Evolutionary conservation across 2,329 filamentous ascomycete species (phyloP).

Genomic region (Curvularia eragrostidis): DNA sequence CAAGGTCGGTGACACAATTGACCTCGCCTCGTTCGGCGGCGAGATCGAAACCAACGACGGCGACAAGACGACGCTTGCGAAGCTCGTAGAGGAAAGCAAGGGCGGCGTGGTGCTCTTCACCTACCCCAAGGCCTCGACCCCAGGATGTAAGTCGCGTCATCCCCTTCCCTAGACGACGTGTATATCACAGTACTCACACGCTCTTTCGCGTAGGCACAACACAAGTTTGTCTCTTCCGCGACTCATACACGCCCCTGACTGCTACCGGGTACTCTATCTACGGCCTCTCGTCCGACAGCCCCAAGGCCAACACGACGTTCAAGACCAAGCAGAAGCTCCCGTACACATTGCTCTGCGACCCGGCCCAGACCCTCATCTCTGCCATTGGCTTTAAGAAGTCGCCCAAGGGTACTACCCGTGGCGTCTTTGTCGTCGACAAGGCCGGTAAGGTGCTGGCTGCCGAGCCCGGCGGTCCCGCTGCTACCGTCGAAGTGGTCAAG

Average conservation of each 20-base stretch:
- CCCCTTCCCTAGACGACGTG: not conserved
- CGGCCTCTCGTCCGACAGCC: conserved; percentile 84
- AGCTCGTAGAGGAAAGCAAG: conserved; percentile 82
- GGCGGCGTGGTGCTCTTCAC: conserved; percentile 90
- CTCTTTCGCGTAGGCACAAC: conserved; percentile 71
- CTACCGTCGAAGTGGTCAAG: conserved; percentile 78
- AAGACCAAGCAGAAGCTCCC: conserved; percentile 88
- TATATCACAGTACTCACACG: conserved; percentile 20
- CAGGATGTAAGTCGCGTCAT: conserved; percentile 75
- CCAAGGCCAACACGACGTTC: conserved; percentile 92
- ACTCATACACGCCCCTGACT: conserved; percentile 78
- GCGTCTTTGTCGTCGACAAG: conserved; percentile 88
- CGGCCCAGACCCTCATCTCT: conserved; percentile 72
- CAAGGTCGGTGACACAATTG: conserved; percentile 60
- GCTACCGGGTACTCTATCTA: conserved; percentile 84
- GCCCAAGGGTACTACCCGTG: conserved; percentile 79
- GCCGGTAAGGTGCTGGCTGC: conserved; percentile 78
- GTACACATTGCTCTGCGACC: conserved; percentile 88
- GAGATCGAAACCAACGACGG: conserved; percentile 88
- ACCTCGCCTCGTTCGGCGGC: conserved; percentile 64
- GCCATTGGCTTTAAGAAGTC: conserved; percentile 91
- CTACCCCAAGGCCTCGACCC: conserved; percentile 92
- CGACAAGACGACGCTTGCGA: conserved; percentile 76
- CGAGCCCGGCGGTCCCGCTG: conserved; percentile 76
- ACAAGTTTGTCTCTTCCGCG: conserved; percentile 92